These are phyloP conservation scores for Stygiomarasmius scandens DNA, from an alignment of 1,284 basidiomycete genomes.

Conservation along the genomic window DNA sequence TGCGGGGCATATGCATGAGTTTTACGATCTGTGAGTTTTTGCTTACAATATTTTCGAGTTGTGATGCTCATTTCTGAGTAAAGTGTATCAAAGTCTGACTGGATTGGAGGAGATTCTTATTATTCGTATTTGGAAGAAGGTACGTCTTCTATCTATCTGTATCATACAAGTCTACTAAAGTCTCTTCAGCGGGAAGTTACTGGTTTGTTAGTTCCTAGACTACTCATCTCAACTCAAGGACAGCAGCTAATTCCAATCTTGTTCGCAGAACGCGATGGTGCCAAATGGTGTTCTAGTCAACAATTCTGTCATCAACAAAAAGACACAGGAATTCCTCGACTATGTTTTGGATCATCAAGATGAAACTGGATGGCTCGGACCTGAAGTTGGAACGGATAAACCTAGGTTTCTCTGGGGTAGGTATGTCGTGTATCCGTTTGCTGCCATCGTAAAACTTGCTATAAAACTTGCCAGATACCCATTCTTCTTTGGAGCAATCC, in stretches of 20 bases:
- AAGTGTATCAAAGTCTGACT: slow-evolving; percentile 55
- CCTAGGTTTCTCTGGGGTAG: slow-evolving; percentile 60
- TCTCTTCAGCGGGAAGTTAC: slow-evolving; percentile 52
- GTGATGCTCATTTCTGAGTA: background rate
- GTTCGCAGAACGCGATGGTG: slow-evolving; percentile 52
- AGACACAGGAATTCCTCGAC: slow-evolving; percentile 54
- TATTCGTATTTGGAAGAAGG: slow-evolving; percentile 46
- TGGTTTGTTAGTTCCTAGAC: slow-evolving; percentile 52
- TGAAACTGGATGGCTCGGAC: slow-evolving; percentile 58
- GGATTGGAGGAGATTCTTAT: slow-evolving; percentile 52
- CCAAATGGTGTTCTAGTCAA: slow-evolving; percentile 52
- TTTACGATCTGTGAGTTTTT: slow-evolving; percentile 52
- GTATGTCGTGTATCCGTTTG: slow-evolving; percentile 29
- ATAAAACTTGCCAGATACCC: slow-evolving; percentile 43
- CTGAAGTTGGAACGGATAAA: slow-evolving; percentile 56
- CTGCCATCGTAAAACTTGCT: background rate
- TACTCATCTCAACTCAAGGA: background rate
- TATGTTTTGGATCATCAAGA: slow-evolving; percentile 60
- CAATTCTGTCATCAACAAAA: slow-evolving; percentile 46
- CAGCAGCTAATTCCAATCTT: background rate
- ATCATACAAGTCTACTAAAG: background rate
- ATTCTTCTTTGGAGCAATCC: slow-evolving; percentile 55
- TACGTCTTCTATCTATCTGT: slow-evolving; percentile 25
- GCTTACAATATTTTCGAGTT: background rate
- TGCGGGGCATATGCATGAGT: slow-evolving; percentile 58